These are phyloP conservation scores for Yamadazyma buinensis DNA, from an alignment of 1,139 yeast species.

Conservation along the genomic window DNA sequence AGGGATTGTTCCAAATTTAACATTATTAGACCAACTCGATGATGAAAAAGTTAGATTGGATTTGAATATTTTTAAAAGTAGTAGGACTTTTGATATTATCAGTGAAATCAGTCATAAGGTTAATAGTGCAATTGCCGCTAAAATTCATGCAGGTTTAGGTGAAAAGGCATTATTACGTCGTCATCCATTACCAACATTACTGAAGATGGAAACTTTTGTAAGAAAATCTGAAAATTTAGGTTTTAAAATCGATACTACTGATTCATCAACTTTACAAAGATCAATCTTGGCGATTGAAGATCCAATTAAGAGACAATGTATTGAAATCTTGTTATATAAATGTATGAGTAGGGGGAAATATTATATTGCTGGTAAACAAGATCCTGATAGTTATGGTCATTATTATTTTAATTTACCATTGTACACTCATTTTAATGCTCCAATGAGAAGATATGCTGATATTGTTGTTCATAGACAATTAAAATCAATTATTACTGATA, in stretches of 20 bases:
- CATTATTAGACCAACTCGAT: conserved; percentile 76
- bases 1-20: conserved; percentile 53
- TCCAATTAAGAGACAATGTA: conserved; percentile 62
- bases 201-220: conserved; percentile 76
- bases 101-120: conserved; percentile 79
- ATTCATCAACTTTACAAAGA: conserved; percentile 68
- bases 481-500: conserved; percentile 53
- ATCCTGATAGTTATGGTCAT: conserved; percentile 74
- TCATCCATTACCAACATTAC: conserved; percentile 79
- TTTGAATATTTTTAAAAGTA: conserved; percentile 69
- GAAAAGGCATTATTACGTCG: conserved; percentile 82
- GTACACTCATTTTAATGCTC: conserved; percentile 92
- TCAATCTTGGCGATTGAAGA: conserved; percentile 67
- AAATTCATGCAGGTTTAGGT: conserved; percentile 71
- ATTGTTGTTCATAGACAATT: conserved; percentile 89
- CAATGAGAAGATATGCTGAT: conserved; percentile 89
- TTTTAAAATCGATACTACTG: conserved; percentile 67
- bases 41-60: conserved; percentile 75
- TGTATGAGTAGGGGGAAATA: conserved; percentile 84
- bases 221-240: conserved; percentile 66
- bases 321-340: conserved; percentile 77
- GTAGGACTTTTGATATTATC: conserved; percentile 55
- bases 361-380: conserved; percentile 83
- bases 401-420: conserved; percentile 79
- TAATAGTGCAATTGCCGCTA: conserved; percentile 83